A percentile compares a stretch with the other conserved stretches of the same genome.
Evolutionary conservation across 106 monocot species (phyloP).

Genomic region (Dioscorea dumetorum): DNA sequence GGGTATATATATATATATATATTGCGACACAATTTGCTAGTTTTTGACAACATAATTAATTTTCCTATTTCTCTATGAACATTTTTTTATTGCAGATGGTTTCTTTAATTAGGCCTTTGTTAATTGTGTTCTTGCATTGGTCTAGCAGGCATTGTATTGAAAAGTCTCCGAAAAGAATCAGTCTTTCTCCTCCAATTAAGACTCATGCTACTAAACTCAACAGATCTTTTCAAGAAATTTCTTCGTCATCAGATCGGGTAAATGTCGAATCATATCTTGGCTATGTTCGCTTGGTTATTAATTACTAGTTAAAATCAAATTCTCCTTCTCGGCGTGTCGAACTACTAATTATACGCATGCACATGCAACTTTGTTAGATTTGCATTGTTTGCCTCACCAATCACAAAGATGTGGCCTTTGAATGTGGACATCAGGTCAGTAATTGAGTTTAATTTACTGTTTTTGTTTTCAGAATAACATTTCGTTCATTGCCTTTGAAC

Average conservation of each 20-base stretch:
- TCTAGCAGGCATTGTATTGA: conserved; percentile 26
- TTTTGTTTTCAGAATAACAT: no score
- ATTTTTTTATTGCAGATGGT: neutral
- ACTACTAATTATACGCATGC: neutral
- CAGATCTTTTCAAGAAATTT: conserved; percentile 9
- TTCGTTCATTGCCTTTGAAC: no score
- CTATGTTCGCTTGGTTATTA: no score
- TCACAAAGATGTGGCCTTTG: conserved; percentile 77
- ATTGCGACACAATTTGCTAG: neutral
- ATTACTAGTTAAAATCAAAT: no score
- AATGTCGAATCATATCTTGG: no score
- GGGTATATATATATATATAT: no score
- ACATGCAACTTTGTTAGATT: conserved; percentile 40
- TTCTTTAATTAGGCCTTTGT: neutral
- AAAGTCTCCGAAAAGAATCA: conserved; percentile 60
- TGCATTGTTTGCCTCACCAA: conserved; percentile 79
- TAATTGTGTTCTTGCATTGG: neutral
- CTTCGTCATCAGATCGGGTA: conserved; percentile 31
- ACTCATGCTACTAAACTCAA: conserved; percentile 10
- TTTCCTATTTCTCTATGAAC: neutral
- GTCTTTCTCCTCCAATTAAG: conserved; percentile 59
- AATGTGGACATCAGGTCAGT: conserved; percentile 87
- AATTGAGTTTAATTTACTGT: neutral
- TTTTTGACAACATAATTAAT: neutral
- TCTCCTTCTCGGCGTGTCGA: no score